phyloP scores from a whole-genome alignment of 257 asterid genomes.

The Scutellaria galericulata region DNA sequence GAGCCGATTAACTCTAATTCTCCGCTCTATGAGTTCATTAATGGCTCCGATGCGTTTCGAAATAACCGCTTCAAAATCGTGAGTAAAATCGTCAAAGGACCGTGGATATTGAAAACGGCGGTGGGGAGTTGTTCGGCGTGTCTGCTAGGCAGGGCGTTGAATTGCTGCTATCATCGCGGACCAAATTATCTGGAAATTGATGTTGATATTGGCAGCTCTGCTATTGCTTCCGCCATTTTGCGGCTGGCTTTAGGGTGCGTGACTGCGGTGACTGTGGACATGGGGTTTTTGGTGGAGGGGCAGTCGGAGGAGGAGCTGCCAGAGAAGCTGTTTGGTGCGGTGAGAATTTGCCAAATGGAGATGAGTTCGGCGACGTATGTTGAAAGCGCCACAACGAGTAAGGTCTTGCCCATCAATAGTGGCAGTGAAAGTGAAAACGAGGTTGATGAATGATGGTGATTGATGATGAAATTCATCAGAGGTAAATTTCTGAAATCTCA shows the following conservation, averaged over 20 bases:
- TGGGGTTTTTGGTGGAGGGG: constrained; percentile 90
- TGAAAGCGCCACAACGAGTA: constrained; percentile 56
- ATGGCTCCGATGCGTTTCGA: constrained; percentile 74
- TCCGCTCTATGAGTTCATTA: constrained; percentile 66
- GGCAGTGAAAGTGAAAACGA: constrained; percentile 58
- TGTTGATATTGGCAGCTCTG: constrained; percentile 89
- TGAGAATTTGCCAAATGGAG: constrained; percentile 89
- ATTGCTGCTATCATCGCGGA: constrained; percentile 67
- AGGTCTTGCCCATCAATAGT: constrained; percentile 56
- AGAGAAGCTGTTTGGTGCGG: constrained; percentile 82
- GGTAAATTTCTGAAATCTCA: constrained; percentile 37
- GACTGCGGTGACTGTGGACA: constrained; percentile 82
- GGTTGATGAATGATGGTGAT: constrained; percentile 33
- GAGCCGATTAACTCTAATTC: constrained; percentile 60
- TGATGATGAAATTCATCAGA: constrained; percentile 11
- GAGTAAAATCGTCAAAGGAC: constrained; percentile 85
- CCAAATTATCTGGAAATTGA: constrained; percentile 84
- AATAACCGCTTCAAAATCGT: constrained; percentile 83
- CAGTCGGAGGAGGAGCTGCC: constrained; percentile 83
- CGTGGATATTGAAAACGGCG: constrained; percentile 90
- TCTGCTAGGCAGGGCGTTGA: constrained; percentile 80
- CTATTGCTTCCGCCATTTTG: constrained; percentile 83
- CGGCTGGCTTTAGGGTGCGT: constrained; percentile 85
- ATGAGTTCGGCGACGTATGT: constrained; percentile 74
- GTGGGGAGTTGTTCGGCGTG: constrained; percentile 93